Base-by-base conservation (phyloP, 345 rosid species). In the Bruguiera parviflora region DNA sequence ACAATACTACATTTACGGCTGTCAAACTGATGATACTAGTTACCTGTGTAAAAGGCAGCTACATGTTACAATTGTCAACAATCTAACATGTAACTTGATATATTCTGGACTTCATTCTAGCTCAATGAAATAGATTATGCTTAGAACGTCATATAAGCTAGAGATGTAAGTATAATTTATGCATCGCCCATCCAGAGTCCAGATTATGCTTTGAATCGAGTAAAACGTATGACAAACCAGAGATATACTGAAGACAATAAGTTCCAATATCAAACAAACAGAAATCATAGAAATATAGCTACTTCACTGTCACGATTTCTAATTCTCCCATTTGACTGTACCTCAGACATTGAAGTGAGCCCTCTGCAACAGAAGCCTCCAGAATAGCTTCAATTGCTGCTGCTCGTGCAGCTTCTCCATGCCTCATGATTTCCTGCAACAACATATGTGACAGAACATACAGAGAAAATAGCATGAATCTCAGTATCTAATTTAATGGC, bases 341-440 rank as follows among this genome's bases (percentile, higher is more conserved):
- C 99, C 96, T 88, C 69, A 95, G 84, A 75, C 99, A 95, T 61
- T 79, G 87, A 67, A 95, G 96, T 71, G 90, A 84, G 82, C 89
- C 85, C 84, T 92, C 97, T 22, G 96, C 80, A 71, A 87, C 96
- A 69, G 96, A 85, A 67, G 99, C 97, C 84, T 95, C 99, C 70
- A 86, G 96, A 80, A 95, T 78, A 76, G 97, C 94, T 75, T 88
- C 97, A 58, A 90, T 73, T 20, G 96, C 97, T 2, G 93, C 97
- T 46, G 77, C 77, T 80, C 89, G 95, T 66, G 97, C 97, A 55
- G 91, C 86, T 75, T 95, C 99, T 78, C 97, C 85, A 63, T 84
- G 86, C 86, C 82, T 95, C 86, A 88, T 79, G 55, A 95, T 89
- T 73, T 86, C 96, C 99, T 95, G 84, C 25, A 67, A 73, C n/a